These are phyloP conservation scores for Cyberlindnera galapagoensis DNA, from an alignment of 805 yeast species.

Conservation along the genomic window DNA sequence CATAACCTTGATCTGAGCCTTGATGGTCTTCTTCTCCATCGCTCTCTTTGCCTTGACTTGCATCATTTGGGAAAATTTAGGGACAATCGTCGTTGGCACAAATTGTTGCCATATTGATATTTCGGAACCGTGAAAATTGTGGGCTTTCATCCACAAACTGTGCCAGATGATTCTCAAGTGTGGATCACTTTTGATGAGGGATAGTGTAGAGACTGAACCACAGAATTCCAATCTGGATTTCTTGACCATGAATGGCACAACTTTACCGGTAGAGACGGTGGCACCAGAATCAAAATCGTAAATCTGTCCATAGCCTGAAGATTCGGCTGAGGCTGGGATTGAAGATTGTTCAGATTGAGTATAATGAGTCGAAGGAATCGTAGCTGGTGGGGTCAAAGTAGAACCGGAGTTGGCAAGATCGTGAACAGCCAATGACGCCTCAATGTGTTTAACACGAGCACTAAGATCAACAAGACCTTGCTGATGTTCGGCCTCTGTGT, in stretches of 20 bases:
- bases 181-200: slow-evolving; percentile 42
- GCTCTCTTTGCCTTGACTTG: slow-evolving; percentile 14
- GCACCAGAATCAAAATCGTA: slow-evolving; percentile 27
- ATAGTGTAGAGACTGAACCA: slow-evolving; percentile 48
- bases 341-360: neutral
- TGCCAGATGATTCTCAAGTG: slow-evolving; percentile 31
- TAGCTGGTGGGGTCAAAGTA: neutral
- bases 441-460: slow-evolving; percentile 39
- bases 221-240: slow-evolving; percentile 37
- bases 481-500: too few species aligned
- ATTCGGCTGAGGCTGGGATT: neutral
- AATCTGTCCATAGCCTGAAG: slow-evolving; percentile 1
- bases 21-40: slow-evolving; percentile 3
- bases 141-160: slow-evolving; percentile 13
- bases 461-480: slow-evolving; percentile 26
- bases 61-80: slow-evolving; percentile 4
- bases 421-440: slow-evolving; percentile 35
- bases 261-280: slow-evolving; percentile 36
- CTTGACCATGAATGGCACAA: slow-evolving; percentile 35
- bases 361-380: slow-evolving; percentile 1
- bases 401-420: slow-evolving; percentile 20
- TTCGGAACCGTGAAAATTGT: neutral
- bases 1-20: neutral
- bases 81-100: neutral
- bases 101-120: neutral